These are phyloP conservation scores for Chlorella sp. DNA, from an alignment of 139 green algal genomes.

Conservation along the genomic window DNA sequence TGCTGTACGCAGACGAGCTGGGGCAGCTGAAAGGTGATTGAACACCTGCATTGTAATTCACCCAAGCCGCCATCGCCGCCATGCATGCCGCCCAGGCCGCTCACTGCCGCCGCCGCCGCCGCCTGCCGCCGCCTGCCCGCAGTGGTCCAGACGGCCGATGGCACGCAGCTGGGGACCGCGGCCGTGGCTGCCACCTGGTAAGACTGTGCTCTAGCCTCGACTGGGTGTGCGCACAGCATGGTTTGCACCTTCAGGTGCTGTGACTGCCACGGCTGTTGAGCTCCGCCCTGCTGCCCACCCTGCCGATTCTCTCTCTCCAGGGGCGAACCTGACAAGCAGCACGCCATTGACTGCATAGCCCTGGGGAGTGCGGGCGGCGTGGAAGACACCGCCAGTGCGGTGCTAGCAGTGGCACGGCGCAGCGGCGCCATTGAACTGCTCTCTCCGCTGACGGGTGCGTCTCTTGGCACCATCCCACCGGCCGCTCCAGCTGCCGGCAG, in stretches of 20 bases:
- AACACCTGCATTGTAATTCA: neutral
- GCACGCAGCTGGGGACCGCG: neutral
- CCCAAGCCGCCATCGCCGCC: too few relatives aligned
- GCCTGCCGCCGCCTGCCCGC: slow-evolving; percentile 9
- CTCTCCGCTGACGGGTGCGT: neutral
- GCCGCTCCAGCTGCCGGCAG: slow-evolving; percentile 5
- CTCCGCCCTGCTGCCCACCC: too few relatives aligned
- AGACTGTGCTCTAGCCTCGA: neutral
- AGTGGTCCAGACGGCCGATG: slow-evolving; percentile 33
- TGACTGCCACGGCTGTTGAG: too few relatives aligned
- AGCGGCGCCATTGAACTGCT: slow-evolving; percentile 27
- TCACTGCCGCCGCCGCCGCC: neutral
- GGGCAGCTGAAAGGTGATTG: slow-evolving; percentile 39
- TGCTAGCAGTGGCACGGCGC: slow-evolving; percentile 12
- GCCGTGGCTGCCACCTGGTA: slow-evolving; percentile 27
- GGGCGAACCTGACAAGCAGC: slow-evolving; percentile 37
- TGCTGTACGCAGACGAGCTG: slow-evolving; percentile 39
- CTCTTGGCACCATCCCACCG: slow-evolving; percentile 1
- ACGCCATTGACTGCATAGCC: slow-evolving; percentile 7
- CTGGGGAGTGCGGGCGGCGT: slow-evolving; percentile 21
- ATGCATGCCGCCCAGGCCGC: neutral
- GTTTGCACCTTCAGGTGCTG: too few relatives aligned
- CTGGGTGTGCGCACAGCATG: neutral
- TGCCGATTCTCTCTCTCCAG: too few relatives aligned
- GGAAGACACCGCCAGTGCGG: slow-evolving; percentile 22